phyloP scores from a whole-genome alignment of 2,329 filamentous ascomycete species.

The Davidsoniella virescens region DNA sequence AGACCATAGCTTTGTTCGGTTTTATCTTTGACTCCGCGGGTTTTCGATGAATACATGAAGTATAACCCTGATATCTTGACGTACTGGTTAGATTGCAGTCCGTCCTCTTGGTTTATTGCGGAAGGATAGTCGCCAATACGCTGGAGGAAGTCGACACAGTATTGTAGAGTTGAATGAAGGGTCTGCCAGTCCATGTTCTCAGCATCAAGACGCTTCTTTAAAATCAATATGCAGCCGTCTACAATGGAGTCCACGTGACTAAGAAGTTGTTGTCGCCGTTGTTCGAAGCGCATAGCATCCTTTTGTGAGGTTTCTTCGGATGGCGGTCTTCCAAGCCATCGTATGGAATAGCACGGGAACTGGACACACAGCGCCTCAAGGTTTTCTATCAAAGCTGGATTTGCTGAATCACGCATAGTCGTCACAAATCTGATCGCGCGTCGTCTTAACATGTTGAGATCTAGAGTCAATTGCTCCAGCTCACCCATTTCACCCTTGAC shows the following conservation, averaged over 20 bases:
- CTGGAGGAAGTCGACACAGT: constrained; percentile 38
- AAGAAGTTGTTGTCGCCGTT: constrained; percentile 36
- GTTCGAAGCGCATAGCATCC: constrained; percentile 43
- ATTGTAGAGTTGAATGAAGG: constrained; percentile 40
- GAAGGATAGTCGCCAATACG: constrained; percentile 28
- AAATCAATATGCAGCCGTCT: constrained; percentile 42
- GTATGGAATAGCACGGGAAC: constrained; percentile 41
- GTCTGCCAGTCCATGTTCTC: constrained; percentile 34
- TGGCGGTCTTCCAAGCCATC: constrained; percentile 45
- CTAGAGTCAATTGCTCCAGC: constrained; percentile 43
- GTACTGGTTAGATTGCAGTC: constrained; percentile 29
- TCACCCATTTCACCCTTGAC: constrained; percentile 43
- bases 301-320: constrained; percentile 35
- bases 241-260: constrained; percentile 39
- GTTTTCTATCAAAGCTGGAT: constrained; percentile 20
- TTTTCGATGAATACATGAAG: constrained; percentile 32
- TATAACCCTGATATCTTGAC: constrained; percentile 58
- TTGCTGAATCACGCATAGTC: constrained; percentile 8
- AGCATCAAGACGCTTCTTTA: constrained; percentile 35
- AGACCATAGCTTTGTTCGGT: constrained; percentile 29
- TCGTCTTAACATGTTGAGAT: constrained; percentile 38
- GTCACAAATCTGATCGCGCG: constrained; percentile 33
- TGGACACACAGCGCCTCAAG: constrained; percentile 41
- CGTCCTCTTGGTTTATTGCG: constrained; percentile 16
- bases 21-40: constrained; percentile 27